Base-by-base conservation (phyloP, 2,329 filamentous ascomycete genomes). In the Botrytis tulipae region DNA sequence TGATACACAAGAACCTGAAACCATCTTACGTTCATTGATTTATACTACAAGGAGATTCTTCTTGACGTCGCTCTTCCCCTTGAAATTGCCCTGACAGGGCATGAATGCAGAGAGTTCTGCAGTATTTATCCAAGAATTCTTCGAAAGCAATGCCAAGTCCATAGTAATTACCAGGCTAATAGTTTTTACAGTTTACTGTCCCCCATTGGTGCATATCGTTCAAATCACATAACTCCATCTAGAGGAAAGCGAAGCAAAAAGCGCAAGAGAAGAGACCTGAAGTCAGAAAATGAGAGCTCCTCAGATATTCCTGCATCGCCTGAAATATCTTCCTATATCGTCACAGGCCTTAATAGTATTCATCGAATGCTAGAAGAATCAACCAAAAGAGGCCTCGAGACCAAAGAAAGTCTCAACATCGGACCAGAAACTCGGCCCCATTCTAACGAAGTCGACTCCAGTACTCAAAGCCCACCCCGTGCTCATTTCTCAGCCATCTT, bases 341-440 rank as follows among this genome's bases (percentile, higher is more conserved):
- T 92, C 67, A 83, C 92, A 66, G 92, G 92, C 4, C 83, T 93
- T 62, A 88, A 90, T 77, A 85, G 83, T 73, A 89, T 93, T 73
- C 90, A 88, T 8, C 86, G 88, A 29, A 84, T 84, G 67, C 84
- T 94, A 3, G 76, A 80, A 72, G 59, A 40, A 29, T 73, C 76
- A 25, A 78, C 78, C 2, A 73, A 77, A 51, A 62, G 54, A 18
- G 37, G 3, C 3, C 8, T n/a, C 8, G 37, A 40, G 18, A 67
- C 14, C 12, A 44, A 32, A 35, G 42, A 62, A 71, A 14, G 25
- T 62, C 59, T n/a, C 8, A 1, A 22, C 18, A 22, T 18, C 25
- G 32, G 51, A 20, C 16, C 25, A 8, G 54, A 63, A 37, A 71
- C 35, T n/a, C 35, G 8, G 16, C 44, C 20, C 16, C 35, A 37